These are phyloP conservation scores for Aspergillus sp. DNA, from an alignment of 2,329 filamentous ascomycete genomes.

Conservation along the genomic window DNA sequence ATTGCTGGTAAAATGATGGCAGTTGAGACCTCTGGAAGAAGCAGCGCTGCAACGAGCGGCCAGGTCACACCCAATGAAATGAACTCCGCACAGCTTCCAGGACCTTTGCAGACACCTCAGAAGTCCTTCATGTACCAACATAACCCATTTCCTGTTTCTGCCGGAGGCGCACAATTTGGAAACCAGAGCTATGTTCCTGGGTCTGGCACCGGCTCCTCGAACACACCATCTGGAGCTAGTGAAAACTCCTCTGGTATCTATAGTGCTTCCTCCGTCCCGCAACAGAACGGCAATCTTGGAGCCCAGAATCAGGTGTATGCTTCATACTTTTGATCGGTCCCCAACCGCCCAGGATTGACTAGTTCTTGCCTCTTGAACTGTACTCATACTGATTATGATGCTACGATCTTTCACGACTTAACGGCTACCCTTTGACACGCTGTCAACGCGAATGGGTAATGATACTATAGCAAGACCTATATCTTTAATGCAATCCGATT, in stretches of 20 bases:
- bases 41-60: slow-evolving; percentile 39
- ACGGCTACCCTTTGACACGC: slow-evolving; percentile 23
- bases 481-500: slow-evolving; percentile 21
- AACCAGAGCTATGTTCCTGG: slow-evolving; percentile 24
- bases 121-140: slow-evolving; percentile 34
- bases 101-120: slow-evolving; percentile 26
- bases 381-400: slow-evolving; percentile 43
- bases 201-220: slow-evolving; percentile 23
- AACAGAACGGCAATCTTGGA: slow-evolving; percentile 27
- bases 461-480: slow-evolving; percentile 26
- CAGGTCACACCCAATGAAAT: slow-evolving; percentile 42
- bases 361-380: slow-evolving; percentile 28
- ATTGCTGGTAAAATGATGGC: slow-evolving; percentile 83
- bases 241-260: slow-evolving; percentile 32
- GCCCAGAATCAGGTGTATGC: slow-evolving; percentile 31
- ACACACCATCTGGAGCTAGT: slow-evolving; percentile 27
- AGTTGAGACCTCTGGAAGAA: slow-evolving; percentile 46
- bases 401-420: slow-evolving; percentile 34
- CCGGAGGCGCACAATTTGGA: slow-evolving; percentile 26
- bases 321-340: slow-evolving; percentile 31
- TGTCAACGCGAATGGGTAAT: slow-evolving; percentile 27
- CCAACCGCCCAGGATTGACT: slow-evolving; percentile 17
- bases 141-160: slow-evolving; percentile 24
- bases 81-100: slow-evolving; percentile 36
- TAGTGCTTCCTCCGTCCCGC: slow-evolving; percentile 29